Evolutionary conservation across 2,329 filamentous ascomycete species (phyloP).

Genomic region (Chaetomiaceae sp.): DNA sequence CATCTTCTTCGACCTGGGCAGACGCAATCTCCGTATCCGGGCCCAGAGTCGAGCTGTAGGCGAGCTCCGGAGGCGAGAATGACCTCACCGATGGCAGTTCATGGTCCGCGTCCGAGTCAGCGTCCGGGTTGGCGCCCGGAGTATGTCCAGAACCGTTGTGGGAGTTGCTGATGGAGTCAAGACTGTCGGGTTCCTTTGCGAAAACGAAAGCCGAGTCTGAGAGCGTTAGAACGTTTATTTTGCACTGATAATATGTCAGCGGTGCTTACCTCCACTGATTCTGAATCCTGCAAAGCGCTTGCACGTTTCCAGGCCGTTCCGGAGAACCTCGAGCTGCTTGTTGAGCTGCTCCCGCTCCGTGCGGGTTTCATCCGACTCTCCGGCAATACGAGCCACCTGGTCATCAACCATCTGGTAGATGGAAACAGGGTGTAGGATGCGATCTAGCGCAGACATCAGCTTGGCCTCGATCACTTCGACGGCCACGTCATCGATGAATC

Average conservation of each 20-base stretch:
- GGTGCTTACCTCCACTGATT: slow-evolving; percentile 13
- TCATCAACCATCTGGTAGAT: slow-evolving; percentile 36
- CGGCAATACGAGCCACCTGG: slow-evolving; percentile 36
- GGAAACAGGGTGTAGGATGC: slow-evolving; percentile 38
- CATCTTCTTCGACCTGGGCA: neutral
- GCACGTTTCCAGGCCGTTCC: slow-evolving; percentile 35
- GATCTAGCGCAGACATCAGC: slow-evolving; percentile 33
- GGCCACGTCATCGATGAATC: slow-evolving; percentile 41
- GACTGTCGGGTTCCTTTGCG: neutral
- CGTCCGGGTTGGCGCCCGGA: no score
- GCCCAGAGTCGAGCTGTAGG: neutral
- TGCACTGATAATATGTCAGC: neutral
- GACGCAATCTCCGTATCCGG: neutral
- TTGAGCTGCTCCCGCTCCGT: slow-evolving; percentile 34
- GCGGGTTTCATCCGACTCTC: slow-evolving; percentile 38
- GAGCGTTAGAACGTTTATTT: neutral
- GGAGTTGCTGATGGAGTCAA: neutral
- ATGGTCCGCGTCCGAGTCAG: neutral
- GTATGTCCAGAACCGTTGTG: no score
- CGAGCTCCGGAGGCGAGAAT: neutral
- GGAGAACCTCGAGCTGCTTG: slow-evolving; percentile 36
- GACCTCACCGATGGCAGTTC: neutral
- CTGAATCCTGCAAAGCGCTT: slow-evolving; percentile 31
- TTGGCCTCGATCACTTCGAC: slow-evolving; percentile 40
- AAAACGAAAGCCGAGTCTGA: slow-evolving; percentile 3